Percentiles rank a stretch among this genome's conserved stretches.
phyloP scores from a whole-genome alignment of 208 protist genomes.

The Trypanosoma boissoni region DNA sequence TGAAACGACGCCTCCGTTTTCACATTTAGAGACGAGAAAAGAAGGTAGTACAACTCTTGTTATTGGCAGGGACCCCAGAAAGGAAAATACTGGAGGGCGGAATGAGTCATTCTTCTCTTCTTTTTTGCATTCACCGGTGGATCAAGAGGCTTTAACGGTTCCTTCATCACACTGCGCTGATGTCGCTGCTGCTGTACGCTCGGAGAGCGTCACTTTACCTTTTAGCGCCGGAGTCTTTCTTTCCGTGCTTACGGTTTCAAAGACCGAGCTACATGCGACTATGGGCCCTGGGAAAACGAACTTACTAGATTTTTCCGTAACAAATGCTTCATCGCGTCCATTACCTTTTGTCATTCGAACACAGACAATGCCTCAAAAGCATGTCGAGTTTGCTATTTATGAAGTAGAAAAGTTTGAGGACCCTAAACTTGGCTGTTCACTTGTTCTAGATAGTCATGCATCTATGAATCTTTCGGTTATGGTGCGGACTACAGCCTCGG shows the following conservation, averaged over 20 bases:
- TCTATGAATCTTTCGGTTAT: slow-evolving; percentile 82
- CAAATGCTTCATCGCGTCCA: slow-evolving; percentile 59
- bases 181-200: slow-evolving; percentile 8
- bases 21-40: neutral
- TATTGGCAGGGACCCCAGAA: neutral
- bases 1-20: neutral
- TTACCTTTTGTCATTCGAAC: slow-evolving; percentile 75
- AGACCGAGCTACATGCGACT: slow-evolving; percentile 56
- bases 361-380: slow-evolving; percentile 55
- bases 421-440: slow-evolving; percentile 57
- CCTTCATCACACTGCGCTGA: neutral
- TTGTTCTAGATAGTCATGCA: slow-evolving; percentile 58
- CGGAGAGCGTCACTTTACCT: slow-evolving; percentile 43
- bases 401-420: slow-evolving; percentile 75
- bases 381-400: slow-evolving; percentile 65
- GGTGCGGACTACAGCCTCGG: slow-evolving; percentile 39
- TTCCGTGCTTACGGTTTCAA: slow-evolving; percentile 60
- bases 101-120: too few species aligned
- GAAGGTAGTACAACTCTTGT: neutral
- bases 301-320: slow-evolving; percentile 65
- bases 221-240: slow-evolving; percentile 70
- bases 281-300: slow-evolving; percentile 76
- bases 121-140: too few species aligned
- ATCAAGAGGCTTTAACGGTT: neutral
- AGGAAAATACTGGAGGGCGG: neutral